These are phyloP conservation scores for Cicer bijugum DNA, from an alignment of 306 rosid genomes.

Conservation along the genomic window DNA sequence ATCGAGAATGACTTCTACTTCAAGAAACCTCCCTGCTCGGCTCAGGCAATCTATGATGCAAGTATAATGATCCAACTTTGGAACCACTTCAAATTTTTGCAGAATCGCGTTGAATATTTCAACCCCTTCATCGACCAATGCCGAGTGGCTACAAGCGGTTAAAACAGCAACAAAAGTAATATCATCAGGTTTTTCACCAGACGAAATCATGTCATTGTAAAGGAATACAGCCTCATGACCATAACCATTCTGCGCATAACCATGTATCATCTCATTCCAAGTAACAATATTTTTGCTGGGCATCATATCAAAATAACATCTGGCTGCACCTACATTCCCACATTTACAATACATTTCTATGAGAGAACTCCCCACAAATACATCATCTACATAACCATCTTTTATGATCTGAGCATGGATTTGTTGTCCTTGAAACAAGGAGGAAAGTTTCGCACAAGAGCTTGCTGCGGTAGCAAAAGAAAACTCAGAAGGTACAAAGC, in stretches of 20 bases:
- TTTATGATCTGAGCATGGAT: slow-evolving; percentile 68
- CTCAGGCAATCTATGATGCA: slow-evolving; percentile 74
- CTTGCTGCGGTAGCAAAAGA: slow-evolving; percentile 66
- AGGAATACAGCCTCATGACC: slow-evolving; percentile 69
- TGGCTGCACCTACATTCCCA: slow-evolving; percentile 63
- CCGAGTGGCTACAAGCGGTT: slow-evolving; percentile 84
- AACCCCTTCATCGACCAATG: slow-evolving; percentile 71
- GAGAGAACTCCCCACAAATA: slow-evolving; percentile 76
- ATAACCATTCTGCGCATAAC: slow-evolving; percentile 77
- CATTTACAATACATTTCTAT: slow-evolving; percentile 79
- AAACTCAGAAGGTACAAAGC: slow-evolving; percentile 62
- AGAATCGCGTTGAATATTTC: slow-evolving; percentile 71
- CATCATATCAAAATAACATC: slow-evolving; percentile 58
- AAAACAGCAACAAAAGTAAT: slow-evolving; percentile 69
- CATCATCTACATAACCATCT: slow-evolving; percentile 62
- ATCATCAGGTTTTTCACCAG: slow-evolving; percentile 63
- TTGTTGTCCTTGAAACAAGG: slow-evolving; percentile 68
- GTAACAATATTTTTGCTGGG: slow-evolving; percentile 62
- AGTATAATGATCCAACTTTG: slow-evolving; percentile 71
- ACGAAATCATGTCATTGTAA: slow-evolving; percentile 63
- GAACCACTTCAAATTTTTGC: slow-evolving; percentile 55
- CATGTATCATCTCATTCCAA: slow-evolving; percentile 86
- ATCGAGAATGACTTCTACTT: slow-evolving; percentile 66
- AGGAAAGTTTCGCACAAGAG: slow-evolving; percentile 74
- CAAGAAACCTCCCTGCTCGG: slow-evolving; percentile 72